These are phyloP conservation scores for Paratrypanosoma confusum DNA, from an alignment of 208 protist genomes.

Conservation along the genomic window DNA sequence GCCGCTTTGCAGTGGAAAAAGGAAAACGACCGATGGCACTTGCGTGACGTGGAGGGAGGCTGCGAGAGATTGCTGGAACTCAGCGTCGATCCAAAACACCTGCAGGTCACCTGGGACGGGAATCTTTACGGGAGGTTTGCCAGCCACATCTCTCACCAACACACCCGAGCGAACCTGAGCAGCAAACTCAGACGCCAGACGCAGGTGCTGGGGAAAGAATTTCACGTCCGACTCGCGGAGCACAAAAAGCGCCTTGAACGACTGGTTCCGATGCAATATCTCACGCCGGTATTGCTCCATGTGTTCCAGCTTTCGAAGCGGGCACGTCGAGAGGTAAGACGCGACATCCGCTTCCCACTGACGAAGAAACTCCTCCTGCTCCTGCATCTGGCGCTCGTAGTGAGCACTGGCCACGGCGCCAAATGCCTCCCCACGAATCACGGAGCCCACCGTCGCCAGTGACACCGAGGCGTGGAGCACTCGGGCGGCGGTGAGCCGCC, in stretches of 20 bases:
- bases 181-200: conserved; percentile 15
- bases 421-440: too few species aligned
- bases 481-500: too few species aligned
- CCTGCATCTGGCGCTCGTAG: too few species aligned
- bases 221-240: conserved; percentile 27
- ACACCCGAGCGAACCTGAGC: conserved; percentile 6
- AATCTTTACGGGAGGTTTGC: conserved; percentile 7
- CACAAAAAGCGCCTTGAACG: conserved; percentile 29
- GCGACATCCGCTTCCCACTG: not conserved
- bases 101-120: conserved; percentile 7
- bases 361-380: too few species aligned
- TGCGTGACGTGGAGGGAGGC: conserved; percentile 9
- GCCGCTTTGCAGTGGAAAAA: conserved; percentile 6
- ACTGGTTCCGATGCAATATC: conserved; percentile 11
- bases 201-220: conserved; percentile 23
- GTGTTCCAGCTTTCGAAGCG: conserved; percentile 19
- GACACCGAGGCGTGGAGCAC: too few species aligned
- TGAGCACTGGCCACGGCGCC: too few species aligned
- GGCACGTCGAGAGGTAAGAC: conserved; percentile 1
- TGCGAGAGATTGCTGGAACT: conserved; percentile 20
- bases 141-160: too few species aligned
- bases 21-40: conserved; percentile 24
- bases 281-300: conserved; percentile 19
- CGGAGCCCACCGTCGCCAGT: too few species aligned
- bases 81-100: conserved; percentile 36